Percentiles rank a stretch among this genome's conserved stretches.
These are phyloP conservation scores for Claviceps sp. DNA, from an alignment of 2,329 filamentous ascomycete genomes.

Conservation along the genomic window DNA sequence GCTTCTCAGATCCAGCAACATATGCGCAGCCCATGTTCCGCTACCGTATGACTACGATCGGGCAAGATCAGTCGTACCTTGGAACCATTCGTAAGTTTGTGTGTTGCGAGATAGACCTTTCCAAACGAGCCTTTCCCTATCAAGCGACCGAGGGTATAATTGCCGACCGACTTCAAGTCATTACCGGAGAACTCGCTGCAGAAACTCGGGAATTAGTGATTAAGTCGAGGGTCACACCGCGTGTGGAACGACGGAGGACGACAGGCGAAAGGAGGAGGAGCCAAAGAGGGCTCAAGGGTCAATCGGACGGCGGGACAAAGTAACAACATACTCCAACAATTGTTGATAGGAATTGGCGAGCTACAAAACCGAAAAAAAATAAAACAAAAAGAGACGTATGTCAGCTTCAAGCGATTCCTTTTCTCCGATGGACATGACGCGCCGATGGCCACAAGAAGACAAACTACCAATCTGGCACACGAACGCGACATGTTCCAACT, in stretches of 20 bases:
- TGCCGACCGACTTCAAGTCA: conserved; percentile 84
- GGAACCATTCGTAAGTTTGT: conserved; percentile 96
- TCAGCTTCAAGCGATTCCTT: background rate
- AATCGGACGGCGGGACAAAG: background rate
- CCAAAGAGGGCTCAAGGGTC: background rate
- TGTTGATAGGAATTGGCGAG: conserved; percentile 95
- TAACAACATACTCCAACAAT: conserved; percentile 68
- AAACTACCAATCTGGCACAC: too few relatives aligned
- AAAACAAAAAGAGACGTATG: background rate
- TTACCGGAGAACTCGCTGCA: conserved; percentile 81
- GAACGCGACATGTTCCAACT: too few relatives aligned
- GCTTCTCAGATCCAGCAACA: background rate
- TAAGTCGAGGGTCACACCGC: conserved; percentile 1
- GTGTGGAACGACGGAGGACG: background rate
- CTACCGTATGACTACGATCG: background rate
- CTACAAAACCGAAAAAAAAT: conserved; percentile 28
- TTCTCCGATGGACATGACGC: background rate
- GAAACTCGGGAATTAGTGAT: conserved; percentile 3
- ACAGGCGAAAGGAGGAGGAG: background rate
- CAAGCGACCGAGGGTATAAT: conserved; percentile 80
- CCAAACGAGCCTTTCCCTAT: conserved; percentile 98
- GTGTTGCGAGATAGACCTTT: conserved; percentile 89
- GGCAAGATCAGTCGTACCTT: conserved; percentile 46
- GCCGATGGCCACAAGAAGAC: background rate
- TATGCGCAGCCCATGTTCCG: background rate